Evolutionary conservation across 352 stramenopile species (phyloP), one percentile per base, ranked within the genome.

Genomic region (Phytopythium kandeliae): DNA sequence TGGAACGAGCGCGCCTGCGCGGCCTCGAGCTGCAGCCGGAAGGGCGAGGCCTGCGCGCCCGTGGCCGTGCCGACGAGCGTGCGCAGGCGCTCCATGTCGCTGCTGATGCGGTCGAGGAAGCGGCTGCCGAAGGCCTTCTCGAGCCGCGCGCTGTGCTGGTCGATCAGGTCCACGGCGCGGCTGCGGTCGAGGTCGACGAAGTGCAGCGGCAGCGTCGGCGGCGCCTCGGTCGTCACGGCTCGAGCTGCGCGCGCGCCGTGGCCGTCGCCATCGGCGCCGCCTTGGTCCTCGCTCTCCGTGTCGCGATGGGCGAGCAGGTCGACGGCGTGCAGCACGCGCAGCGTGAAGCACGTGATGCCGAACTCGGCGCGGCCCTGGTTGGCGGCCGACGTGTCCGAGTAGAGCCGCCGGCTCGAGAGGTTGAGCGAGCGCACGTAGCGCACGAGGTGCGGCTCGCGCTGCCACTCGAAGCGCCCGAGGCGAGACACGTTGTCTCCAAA

Each of bases 341-440:
- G 36, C 6, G 58, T 46, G 31, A 63, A 54, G 31, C 53, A 56
- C 4, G 49, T 48, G 24, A 65, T 43, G n/a, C 51, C 26, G 13
- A 53, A 54, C 28, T 65, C 54, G 8, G 47, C 54, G 2, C 19
- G 45, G 17, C 41, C 25, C 17, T 61, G 45, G 44, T 43, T 33
- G 6, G 57, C 52, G 3, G 34, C 40, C 8, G 19, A 36, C 17
- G 65, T 44, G 6, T 71, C 51, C 0, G 28, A 17, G 34, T 68
- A 62, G 21, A 68, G 31, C 10, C 60, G 63, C 2, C 63, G 59
- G 5, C 55, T 68, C 1, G 59, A 71, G 9, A 68, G 47, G 40
- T 71, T 71, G 3, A 67, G 54, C 40, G 57, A 63, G 16, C 60
- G 64, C n/a, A 67, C 50, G 35, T 62, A 72, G 1, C 42, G 33